Evolutionary conservation across 306 rosid species (phyloP).

Genomic region (Quercus berberidifolia): DNA sequence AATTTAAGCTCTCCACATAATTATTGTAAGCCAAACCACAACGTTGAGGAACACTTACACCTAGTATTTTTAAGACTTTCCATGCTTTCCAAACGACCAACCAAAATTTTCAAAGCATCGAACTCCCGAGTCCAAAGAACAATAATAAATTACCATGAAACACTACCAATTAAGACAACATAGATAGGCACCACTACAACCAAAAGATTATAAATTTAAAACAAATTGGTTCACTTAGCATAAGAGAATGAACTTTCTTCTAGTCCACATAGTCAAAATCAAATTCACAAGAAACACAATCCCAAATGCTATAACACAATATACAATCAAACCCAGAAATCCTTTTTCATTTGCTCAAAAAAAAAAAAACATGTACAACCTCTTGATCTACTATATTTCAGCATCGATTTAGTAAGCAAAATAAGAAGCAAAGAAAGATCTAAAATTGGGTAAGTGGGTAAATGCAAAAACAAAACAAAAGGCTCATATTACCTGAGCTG

Average conservation of each 20-base stretch:
- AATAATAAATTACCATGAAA: background rate
- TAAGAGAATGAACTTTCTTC: background rate
- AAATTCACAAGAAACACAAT: slow-evolving; percentile 4
- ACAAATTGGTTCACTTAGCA: no score
- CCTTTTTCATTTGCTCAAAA: background rate
- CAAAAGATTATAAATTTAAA: no score
- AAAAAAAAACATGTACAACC: background rate
- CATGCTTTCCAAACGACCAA: background rate
- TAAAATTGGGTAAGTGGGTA: slow-evolving; percentile 13
- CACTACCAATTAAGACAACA: background rate
- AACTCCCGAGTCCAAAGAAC: background rate
- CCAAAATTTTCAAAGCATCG: background rate
- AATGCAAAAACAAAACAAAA: slow-evolving; percentile 25
- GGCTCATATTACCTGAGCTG: slow-evolving; percentile 9
- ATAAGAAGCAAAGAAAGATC: slow-evolving; percentile 21
- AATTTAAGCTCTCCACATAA: no score
- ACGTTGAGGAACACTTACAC: no score
- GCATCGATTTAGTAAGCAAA: slow-evolving; percentile 27
- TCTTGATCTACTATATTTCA: slow-evolving; percentile 36
- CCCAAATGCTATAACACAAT: slow-evolving; percentile 29
- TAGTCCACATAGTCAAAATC: no score
- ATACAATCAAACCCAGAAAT: background rate
- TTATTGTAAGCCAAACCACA: no score
- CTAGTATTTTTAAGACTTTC: background rate
- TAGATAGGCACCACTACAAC: background rate